Base-by-base conservation (phyloP, 2,329 filamentous ascomycete genomes). In the Ophiosphaerella korrae region DNA sequence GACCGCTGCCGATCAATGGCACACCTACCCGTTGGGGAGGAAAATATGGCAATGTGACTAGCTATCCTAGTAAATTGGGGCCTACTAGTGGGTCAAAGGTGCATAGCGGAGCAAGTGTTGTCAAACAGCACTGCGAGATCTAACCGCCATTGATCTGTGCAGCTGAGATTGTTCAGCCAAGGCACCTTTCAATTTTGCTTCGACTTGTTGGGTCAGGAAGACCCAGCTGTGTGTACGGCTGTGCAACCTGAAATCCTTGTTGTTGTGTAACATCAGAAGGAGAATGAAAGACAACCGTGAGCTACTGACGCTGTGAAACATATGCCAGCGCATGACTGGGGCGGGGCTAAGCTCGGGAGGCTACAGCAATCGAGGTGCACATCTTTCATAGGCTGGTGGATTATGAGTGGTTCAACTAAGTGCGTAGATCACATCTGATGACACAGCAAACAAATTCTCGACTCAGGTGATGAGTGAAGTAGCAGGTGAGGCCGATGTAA, bases 241-340 rank as follows among this genome's bases (percentile, higher is more conserved):
- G 41, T 62, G 64, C 63, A 42, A 39, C 42, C 65, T 57, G 48
- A 11, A 11, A 29, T 29, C 26, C 26, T 11, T 29, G 26, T 29
- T 29, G 16, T 52, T 38, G 43, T 63, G 66, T 63, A 40, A 42
- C 44, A 63, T 57, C 46, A 48, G 46, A 52, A 50, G 35, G 29
- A 38, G 56, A 47, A 60, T 58, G 52, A 43, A 42, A 42, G 48
- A 50, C 53, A 48, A 53, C 45, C 40, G 29, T 42, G n/a, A 35
- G 23, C 38, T 35, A 47, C 39, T 46, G 31, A 38, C 23, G 45
- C 46, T 7, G 65, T 68, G 64, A 45, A 58, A 68, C 63, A 58
- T 47, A 42, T 64, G 61, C 59, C 62, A 66, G 46, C 61, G 49
- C 59, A 65, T 40, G 13, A 5, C 16, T 32, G 38, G 24, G 14